These are phyloP conservation scores for Ceratocystis harringtonii DNA, from an alignment of 2,329 filamentous ascomycete genomes.

Conservation along the genomic window DNA sequence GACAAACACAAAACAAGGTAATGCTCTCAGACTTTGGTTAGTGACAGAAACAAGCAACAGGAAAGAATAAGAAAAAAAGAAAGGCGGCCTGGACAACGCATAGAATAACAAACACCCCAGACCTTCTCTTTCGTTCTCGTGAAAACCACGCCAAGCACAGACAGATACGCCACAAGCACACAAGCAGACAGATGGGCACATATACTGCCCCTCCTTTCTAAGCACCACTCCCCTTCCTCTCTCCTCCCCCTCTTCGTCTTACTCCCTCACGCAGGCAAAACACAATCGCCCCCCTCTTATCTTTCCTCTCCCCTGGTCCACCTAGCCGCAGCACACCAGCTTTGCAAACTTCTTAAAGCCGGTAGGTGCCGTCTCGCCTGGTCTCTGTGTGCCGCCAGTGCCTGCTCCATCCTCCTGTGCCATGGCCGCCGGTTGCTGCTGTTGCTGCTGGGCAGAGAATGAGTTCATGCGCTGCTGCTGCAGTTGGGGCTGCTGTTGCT, in stretches of 20 bases:
- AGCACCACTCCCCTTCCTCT: background rate
- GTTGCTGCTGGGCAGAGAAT: constrained; percentile 36
- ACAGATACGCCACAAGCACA: background rate
- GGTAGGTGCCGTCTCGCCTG: constrained; percentile 34
- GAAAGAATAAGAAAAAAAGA: constrained; percentile 21
- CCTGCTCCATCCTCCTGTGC: constrained; percentile 41
- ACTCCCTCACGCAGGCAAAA: background rate
- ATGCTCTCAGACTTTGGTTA: constrained; percentile 1
- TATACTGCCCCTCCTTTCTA: background rate
- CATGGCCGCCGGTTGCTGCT: constrained; percentile 39
- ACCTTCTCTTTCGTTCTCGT: background rate
- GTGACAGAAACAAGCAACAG: constrained; percentile 13
- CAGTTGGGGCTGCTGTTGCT: constrained; percentile 30
- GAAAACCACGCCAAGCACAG: background rate
- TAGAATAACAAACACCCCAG: constrained; percentile 2
- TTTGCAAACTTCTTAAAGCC: constrained; percentile 90
- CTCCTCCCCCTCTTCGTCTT: background rate
- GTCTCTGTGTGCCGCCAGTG: constrained; percentile 1
- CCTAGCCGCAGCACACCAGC: constrained; percentile 71
- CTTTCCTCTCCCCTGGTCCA: background rate
- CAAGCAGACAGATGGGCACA: background rate
- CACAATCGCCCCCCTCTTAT: background rate
- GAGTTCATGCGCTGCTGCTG: constrained; percentile 43
- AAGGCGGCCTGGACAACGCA: constrained; percentile 18
- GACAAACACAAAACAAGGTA: background rate